These are phyloP conservation scores for Vigna mungo DNA, from an alignment of 306 rosid genomes.

Conservation along the genomic window DNA sequence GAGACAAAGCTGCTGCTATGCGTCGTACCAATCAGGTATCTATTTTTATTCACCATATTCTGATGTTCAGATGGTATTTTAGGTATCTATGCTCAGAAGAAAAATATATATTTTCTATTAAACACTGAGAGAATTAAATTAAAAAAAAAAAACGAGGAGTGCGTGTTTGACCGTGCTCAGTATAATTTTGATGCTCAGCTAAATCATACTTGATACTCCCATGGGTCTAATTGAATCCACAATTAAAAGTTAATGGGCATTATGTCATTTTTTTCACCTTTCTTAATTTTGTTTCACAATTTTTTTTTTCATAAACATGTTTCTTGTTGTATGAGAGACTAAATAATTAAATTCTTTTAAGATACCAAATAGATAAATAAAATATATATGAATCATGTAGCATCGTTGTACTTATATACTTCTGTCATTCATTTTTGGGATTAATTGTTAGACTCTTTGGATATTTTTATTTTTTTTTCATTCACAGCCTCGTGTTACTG, in stretches of 20 bases:
- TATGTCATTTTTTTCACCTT: not conserved
- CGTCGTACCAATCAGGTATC: slow-evolving; percentile 80
- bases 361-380: not conserved
- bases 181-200: not conserved
- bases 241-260: not conserved
- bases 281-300: not conserved
- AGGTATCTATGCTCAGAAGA: not conserved
- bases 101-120: not conserved
- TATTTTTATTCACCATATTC: not conserved
- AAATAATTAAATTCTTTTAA: too few species aligned
- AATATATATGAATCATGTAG: not conserved
- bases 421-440: not conserved
- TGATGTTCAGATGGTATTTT: not conserved
- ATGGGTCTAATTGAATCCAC: not conserved
- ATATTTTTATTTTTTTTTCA: slow-evolving; percentile 10
- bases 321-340: not conserved
- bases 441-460: not conserved
- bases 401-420: too few species aligned
- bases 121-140: not conserved
- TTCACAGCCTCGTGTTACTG: not conserved
- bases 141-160: too few species aligned
- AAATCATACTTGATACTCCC: not conserved
- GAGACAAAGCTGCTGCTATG: slow-evolving; percentile 79
- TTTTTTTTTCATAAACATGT: too few species aligned
- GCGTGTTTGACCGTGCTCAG: not conserved